phyloP scores from a whole-genome alignment of 2,329 filamentous ascomycete species.

The Colletotrichum orbiculare region DNA sequence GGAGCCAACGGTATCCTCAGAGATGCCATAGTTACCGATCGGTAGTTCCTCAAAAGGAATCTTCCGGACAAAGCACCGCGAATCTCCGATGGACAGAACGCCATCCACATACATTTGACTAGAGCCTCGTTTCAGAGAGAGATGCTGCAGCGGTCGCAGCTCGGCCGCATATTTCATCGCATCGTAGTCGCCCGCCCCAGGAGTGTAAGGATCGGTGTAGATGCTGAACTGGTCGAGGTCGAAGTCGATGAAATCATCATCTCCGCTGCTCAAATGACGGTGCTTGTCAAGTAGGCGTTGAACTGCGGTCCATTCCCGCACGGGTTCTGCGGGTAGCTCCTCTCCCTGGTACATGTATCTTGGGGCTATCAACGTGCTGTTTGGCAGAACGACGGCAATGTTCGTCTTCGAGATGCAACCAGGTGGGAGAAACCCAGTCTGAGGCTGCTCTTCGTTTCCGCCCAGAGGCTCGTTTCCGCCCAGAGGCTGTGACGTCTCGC shows the following conservation, averaged over 20 bases:
- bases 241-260: conserved; percentile 56
- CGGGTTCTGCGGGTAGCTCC: conserved; percentile 38
- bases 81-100: conserved; percentile 57
- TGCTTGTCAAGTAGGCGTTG: conserved; percentile 42
- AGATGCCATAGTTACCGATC: conserved; percentile 72
- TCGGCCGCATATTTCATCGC: conserved; percentile 50
- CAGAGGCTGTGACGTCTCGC: background rate
- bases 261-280: conserved; percentile 32
- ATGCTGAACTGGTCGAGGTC: conserved; percentile 68
- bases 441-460: background rate
- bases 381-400: conserved; percentile 21
- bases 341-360: conserved; percentile 40
- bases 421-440: background rate
- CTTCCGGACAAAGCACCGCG: conserved; percentile 61
- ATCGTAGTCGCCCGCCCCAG: conserved; percentile 31
- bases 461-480: background rate
- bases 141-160: conserved; percentile 65
- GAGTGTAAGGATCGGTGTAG: conserved; percentile 55
- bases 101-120: conserved; percentile 69
- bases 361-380: conserved; percentile 23
- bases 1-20: conserved; percentile 58
- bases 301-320: conserved; percentile 47
- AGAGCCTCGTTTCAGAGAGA: conserved; percentile 51
- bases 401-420: background rate
- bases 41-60: conserved; percentile 69